These are phyloP conservation scores for Arabidopsis suecica DNA, from an alignment of 345 rosid genomes.

Conservation along the genomic window DNA sequence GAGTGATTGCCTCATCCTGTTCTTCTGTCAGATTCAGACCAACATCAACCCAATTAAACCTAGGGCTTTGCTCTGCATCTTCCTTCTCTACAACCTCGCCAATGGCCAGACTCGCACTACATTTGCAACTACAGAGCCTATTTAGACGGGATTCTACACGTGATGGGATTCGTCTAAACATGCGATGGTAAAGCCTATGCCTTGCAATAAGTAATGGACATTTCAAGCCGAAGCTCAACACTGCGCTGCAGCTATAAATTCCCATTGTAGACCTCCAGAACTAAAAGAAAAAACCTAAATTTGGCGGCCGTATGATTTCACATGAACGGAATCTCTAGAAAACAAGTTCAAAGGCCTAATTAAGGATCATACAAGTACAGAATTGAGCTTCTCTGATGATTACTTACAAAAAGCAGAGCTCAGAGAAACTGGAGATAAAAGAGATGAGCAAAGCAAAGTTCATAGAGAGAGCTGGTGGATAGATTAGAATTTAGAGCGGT, in stretches of 20 bases:
- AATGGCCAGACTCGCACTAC: conserved; percentile 29
- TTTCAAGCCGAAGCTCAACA: conserved; percentile 33
- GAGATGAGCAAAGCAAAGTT: neutral
- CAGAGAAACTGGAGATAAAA: neutral
- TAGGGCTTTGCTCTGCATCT: conserved; percentile 40
- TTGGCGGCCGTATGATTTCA: neutral
- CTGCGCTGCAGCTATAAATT: conserved; percentile 33
- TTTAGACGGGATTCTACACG: conserved; percentile 20
- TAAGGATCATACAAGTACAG: conserved; percentile 16
- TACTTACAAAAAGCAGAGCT: neutral
- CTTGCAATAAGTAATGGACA: conserved; percentile 26
- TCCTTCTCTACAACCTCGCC: conserved; percentile 32
- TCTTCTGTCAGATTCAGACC: conserved; percentile 49
- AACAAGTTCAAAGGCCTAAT: neutral
- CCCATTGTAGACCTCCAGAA: conserved; percentile 40
- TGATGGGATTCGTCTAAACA: conserved; percentile 22
- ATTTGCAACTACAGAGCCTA: conserved; percentile 28
- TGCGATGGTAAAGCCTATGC: conserved; percentile 32
- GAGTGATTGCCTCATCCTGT: conserved; percentile 59
- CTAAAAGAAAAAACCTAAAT: neutral
- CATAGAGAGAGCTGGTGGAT: conserved; percentile 13
- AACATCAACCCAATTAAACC: conserved; percentile 66
- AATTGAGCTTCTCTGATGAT: conserved; percentile 10
- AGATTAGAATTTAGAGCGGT: conserved; percentile 1
- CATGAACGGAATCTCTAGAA: conserved; percentile 9